phyloP scores from a whole-genome alignment of 2,329 filamentous ascomycete species.

The Cladobotryum protrusum region DNA sequence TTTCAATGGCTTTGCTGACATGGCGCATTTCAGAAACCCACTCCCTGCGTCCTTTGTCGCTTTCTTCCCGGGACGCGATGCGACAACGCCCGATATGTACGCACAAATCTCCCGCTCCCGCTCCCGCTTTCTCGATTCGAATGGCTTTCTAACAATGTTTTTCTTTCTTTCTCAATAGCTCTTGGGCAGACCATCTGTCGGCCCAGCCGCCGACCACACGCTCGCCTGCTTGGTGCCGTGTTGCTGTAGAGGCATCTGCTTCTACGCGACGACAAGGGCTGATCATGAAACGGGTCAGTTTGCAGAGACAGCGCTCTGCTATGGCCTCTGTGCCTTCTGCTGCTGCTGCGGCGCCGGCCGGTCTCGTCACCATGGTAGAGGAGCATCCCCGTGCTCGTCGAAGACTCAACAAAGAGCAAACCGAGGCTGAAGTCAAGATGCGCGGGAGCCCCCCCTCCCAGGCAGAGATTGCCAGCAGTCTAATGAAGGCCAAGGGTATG shows the following conservation, averaged over 20 bases:
- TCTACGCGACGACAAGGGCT: conserved; percentile 18
- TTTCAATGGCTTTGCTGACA: conserved; percentile 14
- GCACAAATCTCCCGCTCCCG: background rate
- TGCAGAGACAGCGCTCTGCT: background rate
- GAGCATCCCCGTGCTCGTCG: conserved; percentile 6
- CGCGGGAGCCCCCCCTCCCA: conserved; percentile 10
- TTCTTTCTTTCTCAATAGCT: conserved; percentile 12
- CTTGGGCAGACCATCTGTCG: conserved; percentile 17
- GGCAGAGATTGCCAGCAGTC: conserved; percentile 9
- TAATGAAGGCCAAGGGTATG: conserved; percentile 27
- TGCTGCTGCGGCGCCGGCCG: background rate
- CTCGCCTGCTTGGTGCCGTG: conserved; percentile 25
- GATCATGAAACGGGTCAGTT: conserved; percentile 29
- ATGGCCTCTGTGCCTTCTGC: background rate
- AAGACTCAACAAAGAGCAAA: conserved; percentile 4
- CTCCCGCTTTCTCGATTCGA: background rate
- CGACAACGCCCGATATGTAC: background rate
- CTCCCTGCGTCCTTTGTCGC: conserved; percentile 20
- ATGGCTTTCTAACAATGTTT: background rate
- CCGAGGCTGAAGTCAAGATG: conserved; percentile 3
- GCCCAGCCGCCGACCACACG: conserved; percentile 13
- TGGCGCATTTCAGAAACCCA: conserved; percentile 15
- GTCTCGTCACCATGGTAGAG: no score
- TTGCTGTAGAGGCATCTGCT: conserved; percentile 20
- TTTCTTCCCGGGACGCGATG: conserved; percentile 19